Conservation (phyloP, 441 rosid species). For the Francoa sonchifolia region DNA sequence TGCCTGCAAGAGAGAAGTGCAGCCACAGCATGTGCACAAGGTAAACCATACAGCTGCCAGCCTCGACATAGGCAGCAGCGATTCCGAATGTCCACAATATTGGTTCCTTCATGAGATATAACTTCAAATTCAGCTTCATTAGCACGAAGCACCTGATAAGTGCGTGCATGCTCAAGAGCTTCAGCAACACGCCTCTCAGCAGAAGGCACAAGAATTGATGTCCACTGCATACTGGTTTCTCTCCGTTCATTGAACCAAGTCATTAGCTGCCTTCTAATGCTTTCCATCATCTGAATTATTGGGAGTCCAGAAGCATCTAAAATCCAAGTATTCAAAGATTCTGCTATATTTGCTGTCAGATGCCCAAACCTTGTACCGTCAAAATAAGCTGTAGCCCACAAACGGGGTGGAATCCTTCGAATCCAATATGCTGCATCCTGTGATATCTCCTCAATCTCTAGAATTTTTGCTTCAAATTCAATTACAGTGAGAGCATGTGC, state of each 20-base stretch:
- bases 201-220: slow-evolving; percentile 80
- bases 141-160: slow-evolving; percentile 86
- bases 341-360: slow-evolving; percentile 75
- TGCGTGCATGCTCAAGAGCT: slow-evolving; percentile 79
- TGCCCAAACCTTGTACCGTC: slow-evolving; percentile 89
- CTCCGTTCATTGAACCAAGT: slow-evolving; percentile 92
- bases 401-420: slow-evolving; percentile 69
- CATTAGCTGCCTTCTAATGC: slow-evolving; percentile 90
- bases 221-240: slow-evolving; percentile 91
- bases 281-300: slow-evolving; percentile 93
- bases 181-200: slow-evolving; percentile 81
- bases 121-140: slow-evolving; percentile 96
- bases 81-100: slow-evolving; percentile 81
- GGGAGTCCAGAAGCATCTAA: slow-evolving; percentile 94
- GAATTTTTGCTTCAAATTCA: slow-evolving; percentile 85
- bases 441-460: slow-evolving; percentile 81
- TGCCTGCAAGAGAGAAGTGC: slow-evolving; percentile 95
- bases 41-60: slow-evolving; percentile 91
- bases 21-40: slow-evolving; percentile 94
- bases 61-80: slow-evolving; percentile 93
- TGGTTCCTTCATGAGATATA: slow-evolving; percentile 83
- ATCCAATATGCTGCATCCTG: slow-evolving; percentile 95
- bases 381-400: slow-evolving; percentile 93
- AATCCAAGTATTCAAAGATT: slow-evolving; percentile 80
- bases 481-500: slow-evolving; percentile 82